Evolutionary conservation across 495 filamentous ascomycete genomes (phyloP), one percentile per base, ranked within the genome.

Genomic region (Xylaria curta): DNA sequence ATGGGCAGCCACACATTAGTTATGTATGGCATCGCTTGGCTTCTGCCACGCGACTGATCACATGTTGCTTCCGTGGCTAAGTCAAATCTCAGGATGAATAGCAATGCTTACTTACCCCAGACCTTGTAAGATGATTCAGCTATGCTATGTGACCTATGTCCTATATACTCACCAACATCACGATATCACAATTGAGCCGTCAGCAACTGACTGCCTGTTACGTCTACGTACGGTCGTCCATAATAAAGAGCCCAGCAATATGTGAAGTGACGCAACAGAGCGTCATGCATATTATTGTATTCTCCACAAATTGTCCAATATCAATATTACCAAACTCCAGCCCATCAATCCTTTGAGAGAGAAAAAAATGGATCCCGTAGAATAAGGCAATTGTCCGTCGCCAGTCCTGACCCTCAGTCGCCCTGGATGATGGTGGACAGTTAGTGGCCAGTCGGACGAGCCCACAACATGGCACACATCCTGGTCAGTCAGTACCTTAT

Each of bases 11-110:
- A 64, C 68, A 38, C 58, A 24, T 61, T 26, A n/a, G 15, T 61
- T 26, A n/a, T 60, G 56, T 69, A 65, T 58, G 62, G 69, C 44
- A 61, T 66, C 61, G 69, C 69, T 71, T 71, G 69, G 69, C 69
- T 71, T 56, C 62, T 71, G 69, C 69, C 69, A 71, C 69, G 69
- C 61, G 69, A 71, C 69, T 71, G 61, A 66, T 71, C 69, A 71
- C 69, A 51, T 66, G 69, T 9, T 63, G 46, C 15, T 24, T 54
- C 68, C 21, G 15, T 60, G 69, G 46, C 49, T 56, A 28, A 51
- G 58, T 24, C 21, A 38, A 31, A 36, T 28, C 21, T 71, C 46
- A 31, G 46, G 46, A 64, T 61, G 60, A 70, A 70, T 47, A 36
- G 21, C 59, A 33, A 66, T 21, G 28, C n/a, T 44, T 38, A 10